A percentile compares a stretch with the other conserved stretches of the same genome.
phyloP scores from a whole-genome alignment of 441 rosid genomes.

The Rhodomyrtus psidioides region DNA sequence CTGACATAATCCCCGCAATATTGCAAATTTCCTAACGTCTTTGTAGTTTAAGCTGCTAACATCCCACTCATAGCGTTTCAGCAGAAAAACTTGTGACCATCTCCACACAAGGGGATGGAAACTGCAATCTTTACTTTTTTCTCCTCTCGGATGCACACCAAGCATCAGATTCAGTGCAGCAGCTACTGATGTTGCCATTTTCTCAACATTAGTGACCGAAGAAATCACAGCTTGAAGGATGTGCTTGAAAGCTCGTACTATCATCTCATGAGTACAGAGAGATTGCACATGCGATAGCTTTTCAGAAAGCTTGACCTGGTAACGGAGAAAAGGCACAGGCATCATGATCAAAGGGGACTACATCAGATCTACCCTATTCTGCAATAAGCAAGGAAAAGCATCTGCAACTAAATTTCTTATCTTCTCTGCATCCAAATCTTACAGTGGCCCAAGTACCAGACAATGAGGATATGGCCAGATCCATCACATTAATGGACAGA shows the following conservation, averaged over 20 bases:
- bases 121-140: conserved; percentile 23
- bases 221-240: conserved; percentile 61
- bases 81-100: conserved; percentile 58
- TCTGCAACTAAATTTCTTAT: neutral
- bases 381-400: neutral
- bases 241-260: conserved; percentile 70
- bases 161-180: conserved; percentile 66
- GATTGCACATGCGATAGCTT: conserved; percentile 69
- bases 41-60: conserved; percentile 50
- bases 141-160: conserved; percentile 39
- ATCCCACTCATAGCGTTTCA: conserved; percentile 68
- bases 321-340: conserved; percentile 5
- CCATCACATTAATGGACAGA: neutral
- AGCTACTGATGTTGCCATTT: conserved; percentile 46
- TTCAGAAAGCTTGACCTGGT: conserved; percentile 65
- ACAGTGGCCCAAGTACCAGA: neutral
- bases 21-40: conserved; percentile 59
- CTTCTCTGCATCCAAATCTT: neutral
- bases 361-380: neutral
- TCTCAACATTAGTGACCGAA: conserved; percentile 32
- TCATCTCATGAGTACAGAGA: conserved; percentile 71
- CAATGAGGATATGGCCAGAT: neutral
- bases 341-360: conserved; percentile 1
- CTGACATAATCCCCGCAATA: conserved; percentile 65
- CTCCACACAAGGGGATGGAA: conserved; percentile 49